Evolutionary conservation across 129 eudicot genomes (phyloP).

Genomic region (Pulicaria dysenterica): DNA sequence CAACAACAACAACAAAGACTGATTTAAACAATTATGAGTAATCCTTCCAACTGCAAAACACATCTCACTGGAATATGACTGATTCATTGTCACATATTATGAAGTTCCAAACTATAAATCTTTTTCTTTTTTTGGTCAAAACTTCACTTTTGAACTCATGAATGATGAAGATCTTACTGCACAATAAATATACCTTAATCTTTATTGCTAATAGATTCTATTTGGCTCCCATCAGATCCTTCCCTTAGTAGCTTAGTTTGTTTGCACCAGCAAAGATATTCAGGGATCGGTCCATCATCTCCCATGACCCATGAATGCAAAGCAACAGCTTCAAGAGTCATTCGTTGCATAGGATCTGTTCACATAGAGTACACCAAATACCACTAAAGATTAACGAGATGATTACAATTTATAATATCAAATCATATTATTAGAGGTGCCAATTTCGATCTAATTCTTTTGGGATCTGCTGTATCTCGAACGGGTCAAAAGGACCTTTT

Average conservation of each 20-base stretch:
- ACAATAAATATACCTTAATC: conserved; percentile 32
- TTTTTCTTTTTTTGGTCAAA: background rate
- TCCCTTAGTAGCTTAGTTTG: conserved; percentile 40
- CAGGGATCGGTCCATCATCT: conserved; percentile 67
- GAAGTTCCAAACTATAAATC: conserved; percentile 18
- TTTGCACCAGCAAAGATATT: conserved; percentile 79
- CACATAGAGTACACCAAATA: conserved; percentile 5
- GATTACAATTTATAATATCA: background rate
- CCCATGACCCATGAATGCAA: conserved; percentile 73
- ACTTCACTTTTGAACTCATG: conserved; percentile 27
- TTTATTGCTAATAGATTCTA: conserved; percentile 25
- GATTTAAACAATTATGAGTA: background rate
- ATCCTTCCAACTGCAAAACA: background rate
- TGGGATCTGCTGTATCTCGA: background rate
- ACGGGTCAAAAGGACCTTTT: background rate
- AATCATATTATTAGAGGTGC: background rate
- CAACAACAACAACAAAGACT: background rate
- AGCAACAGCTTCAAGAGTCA: conserved; percentile 63
- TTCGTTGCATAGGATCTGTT: conserved; percentile 70
- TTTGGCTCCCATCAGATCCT: conserved; percentile 36
- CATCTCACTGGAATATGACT: background rate
- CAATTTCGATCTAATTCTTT: no score
- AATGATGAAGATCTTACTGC: conserved; percentile 28
- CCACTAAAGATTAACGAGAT: conserved; percentile 5
- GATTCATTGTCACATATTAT: background rate